A percentile compares a stretch with the other conserved stretches of the same genome.
phyloP scores from a whole-genome alignment of 306 rosid species.

The Prinsepia uniflora region DNA sequence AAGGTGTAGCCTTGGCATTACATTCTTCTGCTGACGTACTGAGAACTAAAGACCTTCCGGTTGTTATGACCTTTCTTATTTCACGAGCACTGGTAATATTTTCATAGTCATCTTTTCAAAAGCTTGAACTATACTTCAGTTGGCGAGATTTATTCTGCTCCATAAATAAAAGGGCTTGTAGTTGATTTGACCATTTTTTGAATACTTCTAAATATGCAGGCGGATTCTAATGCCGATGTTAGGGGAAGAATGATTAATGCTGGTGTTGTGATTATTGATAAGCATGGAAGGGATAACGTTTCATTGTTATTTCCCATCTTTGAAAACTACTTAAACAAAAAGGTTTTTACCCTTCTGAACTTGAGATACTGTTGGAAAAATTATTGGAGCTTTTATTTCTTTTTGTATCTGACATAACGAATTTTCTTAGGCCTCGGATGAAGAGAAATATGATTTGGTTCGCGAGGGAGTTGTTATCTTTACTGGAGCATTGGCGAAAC shows the following conservation, averaged over 20 bases:
- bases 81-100: conserved; percentile 83
- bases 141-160: neutral
- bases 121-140: neutral
- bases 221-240: conserved; percentile 89
- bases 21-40: conserved; percentile 88
- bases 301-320: conserved; percentile 87
- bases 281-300: conserved; percentile 85
- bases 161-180: neutral
- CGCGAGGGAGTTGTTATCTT: conserved; percentile 99
- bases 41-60: conserved; percentile 90
- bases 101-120: neutral
- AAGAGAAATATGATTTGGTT: conserved; percentile 91
- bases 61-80: conserved; percentile 89
- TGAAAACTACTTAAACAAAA: conserved; percentile 90
- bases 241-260: conserved; percentile 96
- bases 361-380: neutral
- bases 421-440: conserved; percentile 68
- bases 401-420: neutral
- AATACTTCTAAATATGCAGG: conserved; percentile 62
- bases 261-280: conserved; percentile 90
- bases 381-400: neutral
- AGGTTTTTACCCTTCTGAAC: conserved; percentile 38
- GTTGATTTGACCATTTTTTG: conserved; percentile 1
- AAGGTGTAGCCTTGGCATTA: conserved; percentile 88
- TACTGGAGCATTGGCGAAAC: conserved; percentile 95